Conservation (phyloP, 805 yeast genomes). For the Priceomyces medius region DNA sequence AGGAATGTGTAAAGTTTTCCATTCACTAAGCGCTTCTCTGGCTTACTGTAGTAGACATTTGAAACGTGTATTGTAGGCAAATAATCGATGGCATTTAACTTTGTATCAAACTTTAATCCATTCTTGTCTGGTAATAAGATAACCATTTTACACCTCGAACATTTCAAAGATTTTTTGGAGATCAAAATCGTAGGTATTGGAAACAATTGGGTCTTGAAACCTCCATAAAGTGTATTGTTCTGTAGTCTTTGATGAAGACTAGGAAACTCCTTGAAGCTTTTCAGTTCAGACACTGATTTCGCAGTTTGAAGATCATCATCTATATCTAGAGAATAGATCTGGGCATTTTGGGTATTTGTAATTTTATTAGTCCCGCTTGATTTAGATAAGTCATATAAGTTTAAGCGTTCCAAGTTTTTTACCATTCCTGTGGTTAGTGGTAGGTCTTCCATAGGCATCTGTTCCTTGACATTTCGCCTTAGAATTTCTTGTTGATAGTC, state of each 20-base stretch:
- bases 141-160: conserved; percentile 28
- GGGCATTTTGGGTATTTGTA: not conserved
- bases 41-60: conserved; percentile 10
- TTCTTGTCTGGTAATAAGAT: conserved; percentile 27
- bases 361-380: conserved; percentile 1
- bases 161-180: conserved; percentile 23
- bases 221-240: not conserved
- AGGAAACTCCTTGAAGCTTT: conserved; percentile 1
- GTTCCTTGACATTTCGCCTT: not conserved
- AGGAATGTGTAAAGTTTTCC: conserved; percentile 19
- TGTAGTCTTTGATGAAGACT: conserved; percentile 5
- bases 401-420: conserved; percentile 6
- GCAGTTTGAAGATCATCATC: conserved; percentile 10
- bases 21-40: conserved; percentile 5
- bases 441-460: not conserved
- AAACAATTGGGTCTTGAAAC: conserved; percentile 2
- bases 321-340: conserved; percentile 3
- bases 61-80: conserved; percentile 28
- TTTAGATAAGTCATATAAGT: conserved; percentile 5
- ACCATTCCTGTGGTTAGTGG: conserved; percentile 6
- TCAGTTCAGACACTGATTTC: not conserved
- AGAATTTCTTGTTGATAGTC: not conserved
- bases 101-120: conserved; percentile 28
- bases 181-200: conserved; percentile 28
- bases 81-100: conserved; percentile 34